Evolutionary conservation across 441 rosid species (phyloP), one percentile per base, ranked within the genome.

Genomic region (Breynia disticha): DNA sequence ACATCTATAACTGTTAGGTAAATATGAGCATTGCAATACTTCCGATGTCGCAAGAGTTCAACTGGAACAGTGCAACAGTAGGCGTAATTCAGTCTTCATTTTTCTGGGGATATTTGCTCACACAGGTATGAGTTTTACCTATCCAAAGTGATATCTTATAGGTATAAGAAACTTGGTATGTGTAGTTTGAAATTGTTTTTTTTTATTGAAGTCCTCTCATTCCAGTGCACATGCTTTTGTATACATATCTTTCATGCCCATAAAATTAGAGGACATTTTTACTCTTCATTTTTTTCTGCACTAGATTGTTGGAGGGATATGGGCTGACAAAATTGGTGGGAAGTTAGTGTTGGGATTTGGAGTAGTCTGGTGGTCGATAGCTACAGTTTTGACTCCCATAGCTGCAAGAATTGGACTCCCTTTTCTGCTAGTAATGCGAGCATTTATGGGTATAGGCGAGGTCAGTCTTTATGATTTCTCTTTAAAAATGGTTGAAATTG

Each of bases 21-120:
- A 91, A 91, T 71, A 91, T 88, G 97, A 91, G 98, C 81, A 88
- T 88, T 74, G 98, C 98, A 15, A 86, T 91, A 56, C 97, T 91
- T 68, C 97, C 98, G 28, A 91, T 91, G 98, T 91, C 97, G 41
- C 67, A 84, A 75, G 86, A 91, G 79, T 91, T 73, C 71, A 84
- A 75, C 59, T 91, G 98, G 98, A 86, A 80, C 72, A 88, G 95
- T 71, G 84, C 98, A 61, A 91, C 98, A 7, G 90, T 91, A 72
- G 98, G 98, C 69, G 73, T 86, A 71, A 91, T 91, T 65, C 98
- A 88, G 75, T 91, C 98, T 60, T 91, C 98, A 42, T 91, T 91
- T 78, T 91, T 91, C 87, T 88, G 98, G 98, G 98, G 98, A 37
- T 91, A 91, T 65, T 76, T 91, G 53, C 91, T 82, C 61, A 88